A percentile compares a stretch with the other conserved stretches of the same genome.
Conservation (phyloP, 164 flowering plant genomes). For the Kalanchoe fedtschenkoi region DNA sequence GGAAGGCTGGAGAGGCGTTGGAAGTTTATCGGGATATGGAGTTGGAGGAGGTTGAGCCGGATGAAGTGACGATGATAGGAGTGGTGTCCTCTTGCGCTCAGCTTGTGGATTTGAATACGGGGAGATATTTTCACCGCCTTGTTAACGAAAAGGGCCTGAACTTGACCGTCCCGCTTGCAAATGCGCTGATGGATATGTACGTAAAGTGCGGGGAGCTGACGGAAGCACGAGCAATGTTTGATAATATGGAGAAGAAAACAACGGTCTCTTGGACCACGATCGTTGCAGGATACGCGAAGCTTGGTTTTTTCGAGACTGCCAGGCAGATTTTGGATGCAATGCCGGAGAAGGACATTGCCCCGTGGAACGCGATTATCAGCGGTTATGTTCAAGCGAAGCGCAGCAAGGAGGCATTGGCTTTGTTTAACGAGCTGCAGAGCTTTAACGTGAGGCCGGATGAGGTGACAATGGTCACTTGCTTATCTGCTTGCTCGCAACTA, state of each 20-base stretch:
- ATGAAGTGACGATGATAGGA: constrained; percentile 67
- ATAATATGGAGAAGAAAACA: constrained; percentile 37
- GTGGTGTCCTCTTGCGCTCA: constrained; percentile 40
- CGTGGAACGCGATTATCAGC: constrained; percentile 65
- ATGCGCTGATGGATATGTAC: constrained; percentile 67
- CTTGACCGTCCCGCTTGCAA: constrained; percentile 30
- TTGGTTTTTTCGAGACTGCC: constrained; percentile 34
- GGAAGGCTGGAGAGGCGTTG: constrained; percentile 28
- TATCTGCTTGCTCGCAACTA: constrained; percentile 57
- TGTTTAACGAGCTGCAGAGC: constrained; percentile 57
- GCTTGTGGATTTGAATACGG: constrained; percentile 34
- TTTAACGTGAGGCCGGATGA: constrained; percentile 37
- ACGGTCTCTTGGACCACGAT: constrained; percentile 58
- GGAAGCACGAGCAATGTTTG: constrained; percentile 36
- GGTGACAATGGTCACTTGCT: constrained; percentile 46
- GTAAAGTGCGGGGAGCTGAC: constrained; percentile 48
- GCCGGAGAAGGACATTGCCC: constrained; percentile 52
- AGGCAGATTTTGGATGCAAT: constrained; percentile 36
- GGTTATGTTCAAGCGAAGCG: constrained; percentile 49
- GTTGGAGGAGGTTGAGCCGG: constrained; percentile 31
- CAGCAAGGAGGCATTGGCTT: constrained; percentile 42
- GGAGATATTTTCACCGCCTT: constrained; percentile 31
- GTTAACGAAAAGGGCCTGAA: constrained; percentile 24
- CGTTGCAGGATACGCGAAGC: constrained; percentile 41
- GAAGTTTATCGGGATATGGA: constrained; percentile 24